These are phyloP conservation scores for Eleusine coracana DNA, from an alignment of 176 grass and related monocot genomes.

Conservation along the genomic window DNA sequence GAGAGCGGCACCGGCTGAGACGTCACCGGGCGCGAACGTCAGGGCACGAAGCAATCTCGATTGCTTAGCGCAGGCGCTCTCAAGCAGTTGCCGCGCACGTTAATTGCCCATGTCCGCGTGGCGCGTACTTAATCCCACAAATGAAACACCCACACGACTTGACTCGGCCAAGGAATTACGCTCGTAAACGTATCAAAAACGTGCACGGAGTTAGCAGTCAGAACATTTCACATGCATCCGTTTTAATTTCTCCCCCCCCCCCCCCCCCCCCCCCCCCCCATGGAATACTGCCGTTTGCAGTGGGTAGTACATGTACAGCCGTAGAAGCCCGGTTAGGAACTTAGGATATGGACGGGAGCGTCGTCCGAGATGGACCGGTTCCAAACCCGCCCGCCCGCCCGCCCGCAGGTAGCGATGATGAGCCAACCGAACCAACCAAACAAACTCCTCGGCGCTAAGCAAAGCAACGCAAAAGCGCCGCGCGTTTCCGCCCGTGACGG, in stretches of 20 bases:
- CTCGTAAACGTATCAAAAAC: not conserved
- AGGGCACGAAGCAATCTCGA: not conserved
- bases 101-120: not conserved
- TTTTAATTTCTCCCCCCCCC: too few species aligned
- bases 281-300: not conserved
- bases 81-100: not conserved
- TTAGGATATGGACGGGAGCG: not conserved
- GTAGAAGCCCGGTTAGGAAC: not conserved
- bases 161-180: slow-evolving; percentile 6
- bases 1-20: not conserved
- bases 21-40: not conserved
- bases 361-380: slow-evolving; percentile 28
- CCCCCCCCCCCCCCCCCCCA: too few species aligned
- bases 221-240: not conserved
- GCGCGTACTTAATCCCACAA: not conserved
- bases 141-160: not conserved
- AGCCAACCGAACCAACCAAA: not conserved
- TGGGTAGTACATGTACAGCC: not conserved
- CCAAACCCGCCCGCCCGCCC: not conserved
- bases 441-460: slow-evolving; percentile 37
- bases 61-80: slow-evolving; percentile 3
- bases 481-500: slow-evolving; percentile 22
- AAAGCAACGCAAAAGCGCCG: not conserved
- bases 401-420: not conserved
- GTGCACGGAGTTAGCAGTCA: too few species aligned